These are phyloP conservation scores for Trebouxia sp. DNA, from an alignment of 139 green algal genomes.

Conservation along the genomic window DNA sequence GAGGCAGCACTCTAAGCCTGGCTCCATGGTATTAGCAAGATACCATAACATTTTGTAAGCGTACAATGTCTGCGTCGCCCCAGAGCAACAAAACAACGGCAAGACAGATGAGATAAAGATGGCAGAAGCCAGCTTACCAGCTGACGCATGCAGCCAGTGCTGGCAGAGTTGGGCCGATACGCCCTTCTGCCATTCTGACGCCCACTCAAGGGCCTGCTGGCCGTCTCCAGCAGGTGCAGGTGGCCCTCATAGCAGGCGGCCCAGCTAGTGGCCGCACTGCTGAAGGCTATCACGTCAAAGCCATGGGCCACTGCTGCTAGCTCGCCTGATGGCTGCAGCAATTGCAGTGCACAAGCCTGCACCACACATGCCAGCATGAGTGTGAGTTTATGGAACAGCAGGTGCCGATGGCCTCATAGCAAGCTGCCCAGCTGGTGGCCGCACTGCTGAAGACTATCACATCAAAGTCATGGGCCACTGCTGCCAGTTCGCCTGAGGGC, in stretches of 20 bases:
- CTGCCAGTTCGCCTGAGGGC: slow-evolving; percentile 57
- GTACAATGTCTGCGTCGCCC: too few species aligned
- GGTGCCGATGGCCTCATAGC: slow-evolving; percentile 26
- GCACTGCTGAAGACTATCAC: slow-evolving; percentile 61
- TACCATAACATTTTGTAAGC: too few species aligned
- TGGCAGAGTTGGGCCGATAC: slow-evolving; percentile 5
- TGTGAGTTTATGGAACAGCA: slow-evolving; percentile 29
- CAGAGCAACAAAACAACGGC: neutral
- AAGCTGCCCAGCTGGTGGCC: slow-evolving; percentile 52
- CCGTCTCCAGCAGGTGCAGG: slow-evolving; percentile 30
- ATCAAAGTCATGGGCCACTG: slow-evolving; percentile 58
- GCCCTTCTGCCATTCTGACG: slow-evolving; percentile 46
- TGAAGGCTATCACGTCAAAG: slow-evolving; percentile 74
- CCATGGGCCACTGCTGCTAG: slow-evolving; percentile 48
- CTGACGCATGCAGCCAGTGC: slow-evolving; percentile 17
- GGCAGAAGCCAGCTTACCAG: too few species aligned
- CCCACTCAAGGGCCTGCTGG: slow-evolving; percentile 41
- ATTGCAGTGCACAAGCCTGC: slow-evolving; percentile 6
- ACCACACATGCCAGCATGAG: neutral
- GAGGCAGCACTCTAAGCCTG: too few species aligned
- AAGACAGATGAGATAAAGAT: neutral
- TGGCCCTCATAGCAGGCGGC: slow-evolving; percentile 35
- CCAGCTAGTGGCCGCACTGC: slow-evolving; percentile 50
- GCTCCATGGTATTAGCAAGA: too few species aligned
- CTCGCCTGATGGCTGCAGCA: slow-evolving; percentile 48